These are phyloP conservation scores for Arthrobotrys sphaeroides DNA, from an alignment of 2,329 filamentous ascomycete genomes.

Conservation along the genomic window DNA sequence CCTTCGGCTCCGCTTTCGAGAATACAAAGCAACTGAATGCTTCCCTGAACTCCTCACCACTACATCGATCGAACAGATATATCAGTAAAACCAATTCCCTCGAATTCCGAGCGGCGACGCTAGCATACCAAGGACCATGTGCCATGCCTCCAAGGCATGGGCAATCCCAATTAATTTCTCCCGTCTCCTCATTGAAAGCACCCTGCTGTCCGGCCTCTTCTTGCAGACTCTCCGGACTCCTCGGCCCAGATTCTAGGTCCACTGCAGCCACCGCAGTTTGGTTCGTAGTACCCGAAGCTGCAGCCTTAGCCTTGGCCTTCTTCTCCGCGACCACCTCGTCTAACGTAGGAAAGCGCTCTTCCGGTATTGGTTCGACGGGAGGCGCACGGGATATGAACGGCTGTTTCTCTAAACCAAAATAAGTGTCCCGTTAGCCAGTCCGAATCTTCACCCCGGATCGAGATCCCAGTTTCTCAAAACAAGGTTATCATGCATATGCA, in stretches of 20 bases:
- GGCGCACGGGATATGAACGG: constrained; percentile 53
- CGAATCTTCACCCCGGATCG: neutral
- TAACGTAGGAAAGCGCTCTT: constrained; percentile 58
- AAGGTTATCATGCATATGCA: constrained; percentile 60
- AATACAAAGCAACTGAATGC: constrained; percentile 99
- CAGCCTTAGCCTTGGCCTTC: constrained; percentile 30
- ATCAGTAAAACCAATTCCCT: neutral
- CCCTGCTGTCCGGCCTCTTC: constrained; percentile 86
- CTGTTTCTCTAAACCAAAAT: constrained; percentile 53
- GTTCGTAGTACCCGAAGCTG: constrained; percentile 21
- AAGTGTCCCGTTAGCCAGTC: neutral
- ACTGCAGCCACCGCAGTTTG: constrained; percentile 6
- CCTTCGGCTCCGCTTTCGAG: constrained; percentile 93
- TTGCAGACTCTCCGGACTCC: constrained; percentile 70
- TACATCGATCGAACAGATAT: neutral
- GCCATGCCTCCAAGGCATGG: constrained; percentile 98
- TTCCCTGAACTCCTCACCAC: constrained; percentile 88
- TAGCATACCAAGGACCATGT: constrained; percentile 76
- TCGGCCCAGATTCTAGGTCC: constrained; percentile 57
- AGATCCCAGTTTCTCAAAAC: neutral
- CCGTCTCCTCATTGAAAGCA: constrained; percentile 97
- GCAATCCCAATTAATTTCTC: constrained; percentile 99
- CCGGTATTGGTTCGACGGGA: constrained; percentile 52
- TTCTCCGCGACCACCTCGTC: constrained; percentile 56
- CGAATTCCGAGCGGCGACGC: neutral